A percentile compares a stretch with the other conserved stretches of the same genome.
Evolutionary conservation across 2,329 filamentous ascomycete species (phyloP).

Genomic region (Blastomyces gilchristii): DNA sequence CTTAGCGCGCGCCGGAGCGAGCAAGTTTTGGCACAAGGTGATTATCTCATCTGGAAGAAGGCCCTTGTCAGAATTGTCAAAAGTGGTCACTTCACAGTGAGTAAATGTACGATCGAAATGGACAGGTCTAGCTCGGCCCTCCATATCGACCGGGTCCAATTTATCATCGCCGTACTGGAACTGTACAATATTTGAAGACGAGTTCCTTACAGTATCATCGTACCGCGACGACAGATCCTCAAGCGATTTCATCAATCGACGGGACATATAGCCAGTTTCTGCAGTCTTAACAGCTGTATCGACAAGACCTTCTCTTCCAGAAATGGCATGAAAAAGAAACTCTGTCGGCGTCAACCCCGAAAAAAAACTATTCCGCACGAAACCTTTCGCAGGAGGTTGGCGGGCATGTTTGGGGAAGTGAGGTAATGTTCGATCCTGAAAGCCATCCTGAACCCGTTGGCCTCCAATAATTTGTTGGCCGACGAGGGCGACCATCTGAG

Average conservation of each 20-base stretch:
- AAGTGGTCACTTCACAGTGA: constrained; percentile 65
- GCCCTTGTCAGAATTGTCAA: constrained; percentile 63
- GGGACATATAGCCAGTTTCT: constrained; percentile 98
- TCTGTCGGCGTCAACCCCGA: constrained; percentile 80
- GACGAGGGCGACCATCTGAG: constrained; percentile 95
- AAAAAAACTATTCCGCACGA: constrained; percentile 96
- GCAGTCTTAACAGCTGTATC: constrained; percentile 99
- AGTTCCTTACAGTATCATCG: constrained; percentile 89
- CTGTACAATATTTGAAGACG: constrained; percentile 77
- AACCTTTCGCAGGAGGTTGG: constrained; percentile 90
- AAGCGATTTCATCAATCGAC: constrained; percentile 92
- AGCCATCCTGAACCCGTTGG: constrained; percentile 85
- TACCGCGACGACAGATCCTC: constrained; percentile 92
- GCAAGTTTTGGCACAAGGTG: constrained; percentile 54
- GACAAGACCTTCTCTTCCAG: constrained; percentile 93
- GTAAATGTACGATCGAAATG: constrained; percentile 86
- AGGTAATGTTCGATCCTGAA: constrained; percentile 87
- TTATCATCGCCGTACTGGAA: constrained; percentile 97
- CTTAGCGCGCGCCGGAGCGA: constrained; percentile 58
- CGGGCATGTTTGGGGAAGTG: constrained; percentile 92
- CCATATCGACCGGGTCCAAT: constrained; percentile 94
- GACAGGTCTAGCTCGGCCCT: constrained; percentile 83
- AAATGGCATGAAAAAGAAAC: constrained; percentile 97
- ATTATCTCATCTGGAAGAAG: constrained; percentile 66
- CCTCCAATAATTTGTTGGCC: constrained; percentile 97